These are phyloP conservation scores for Serendipita sp. DNA, from an alignment of 768 basidiomycete genomes.

Conservation along the genomic window DNA sequence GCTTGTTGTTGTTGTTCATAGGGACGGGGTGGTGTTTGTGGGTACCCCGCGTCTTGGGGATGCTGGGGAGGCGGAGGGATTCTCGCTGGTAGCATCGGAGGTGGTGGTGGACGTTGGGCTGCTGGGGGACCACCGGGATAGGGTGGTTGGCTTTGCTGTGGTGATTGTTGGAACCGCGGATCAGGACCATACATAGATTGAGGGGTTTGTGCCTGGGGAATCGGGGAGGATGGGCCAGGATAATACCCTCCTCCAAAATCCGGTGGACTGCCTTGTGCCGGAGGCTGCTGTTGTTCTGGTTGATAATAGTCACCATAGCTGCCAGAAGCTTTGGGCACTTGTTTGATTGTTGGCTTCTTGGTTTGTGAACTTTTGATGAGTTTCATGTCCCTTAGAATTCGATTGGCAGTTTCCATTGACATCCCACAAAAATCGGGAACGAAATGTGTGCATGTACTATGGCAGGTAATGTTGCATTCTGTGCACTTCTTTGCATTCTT, in stretches of 20 bases:
- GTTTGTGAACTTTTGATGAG: slow-evolving; percentile 23
- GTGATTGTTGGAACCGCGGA: background rate
- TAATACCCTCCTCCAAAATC: background rate
- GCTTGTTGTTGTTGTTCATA: background rate
- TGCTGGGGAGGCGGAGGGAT: background rate
- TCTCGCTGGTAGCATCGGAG: background rate
- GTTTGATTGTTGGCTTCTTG: slow-evolving; percentile 20
- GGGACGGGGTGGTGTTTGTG: background rate
- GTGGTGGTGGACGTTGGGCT: background rate
- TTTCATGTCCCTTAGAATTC: slow-evolving; percentile 82
- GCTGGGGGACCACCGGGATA: background rate
- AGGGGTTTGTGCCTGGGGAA: background rate
- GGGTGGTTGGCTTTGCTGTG: background rate
- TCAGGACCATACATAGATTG: background rate
- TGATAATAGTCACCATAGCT: background rate
- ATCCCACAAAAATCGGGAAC: slow-evolving; percentile 99
- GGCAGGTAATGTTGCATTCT: slow-evolving; percentile 92
- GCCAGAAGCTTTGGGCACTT: slow-evolving; percentile 11
- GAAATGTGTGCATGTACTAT: slow-evolving; percentile 92
- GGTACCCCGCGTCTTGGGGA: background rate
- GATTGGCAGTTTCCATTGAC: slow-evolving; percentile 98
- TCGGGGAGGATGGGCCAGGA: background rate
- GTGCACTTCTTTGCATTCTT: slow-evolving; percentile 94
- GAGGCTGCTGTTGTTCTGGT: background rate
- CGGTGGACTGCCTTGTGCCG: background rate